phyloP scores from a whole-genome alignment of 176 grass and related monocot genomes.

The Aechmea fasciata region DNA sequence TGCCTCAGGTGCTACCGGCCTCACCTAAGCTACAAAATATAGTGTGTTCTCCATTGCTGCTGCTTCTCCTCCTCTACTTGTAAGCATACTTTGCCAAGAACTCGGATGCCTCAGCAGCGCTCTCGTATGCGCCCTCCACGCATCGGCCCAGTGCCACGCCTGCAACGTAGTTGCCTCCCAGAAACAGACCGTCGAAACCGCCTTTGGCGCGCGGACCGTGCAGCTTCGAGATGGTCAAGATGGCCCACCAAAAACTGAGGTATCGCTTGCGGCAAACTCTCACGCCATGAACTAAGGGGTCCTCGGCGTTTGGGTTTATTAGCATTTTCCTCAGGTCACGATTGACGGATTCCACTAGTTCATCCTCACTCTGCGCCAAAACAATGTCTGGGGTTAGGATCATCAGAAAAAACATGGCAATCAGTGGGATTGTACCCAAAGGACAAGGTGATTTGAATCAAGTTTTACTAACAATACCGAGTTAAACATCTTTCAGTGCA shows the following conservation, averaged over 20 bases:
- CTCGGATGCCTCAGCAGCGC: conserved; percentile 47
- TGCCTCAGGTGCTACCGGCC: neutral
- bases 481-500: too few species aligned
- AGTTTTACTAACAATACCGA: neutral
- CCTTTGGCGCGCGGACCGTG: conserved; percentile 34
- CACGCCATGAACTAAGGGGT: conserved; percentile 56
- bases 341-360: conserved; percentile 81
- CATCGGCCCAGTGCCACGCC: conserved; percentile 85
- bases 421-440: neutral
- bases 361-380: conserved; percentile 47
- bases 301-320: conserved; percentile 57
- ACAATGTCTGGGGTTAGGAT: neutral
- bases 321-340: conserved; percentile 79
- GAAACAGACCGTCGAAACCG: conserved; percentile 47
- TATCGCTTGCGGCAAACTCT: conserved; percentile 84
- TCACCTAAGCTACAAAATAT: conserved; percentile 3
- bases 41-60: neutral
- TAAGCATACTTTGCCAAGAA: conserved; percentile 55
- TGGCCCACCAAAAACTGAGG: conserved; percentile 85
- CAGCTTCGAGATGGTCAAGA: conserved; percentile 62
- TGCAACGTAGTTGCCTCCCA: conserved; percentile 86
- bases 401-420: neutral
- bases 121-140: conserved; percentile 70
- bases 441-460: neutral
- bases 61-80: neutral